A percentile compares a stretch with the other conserved stretches of the same genome.
These are phyloP conservation scores for Pyricularia grisea DNA, from an alignment of 2,329 filamentous ascomycete species.

Conservation along the genomic window DNA sequence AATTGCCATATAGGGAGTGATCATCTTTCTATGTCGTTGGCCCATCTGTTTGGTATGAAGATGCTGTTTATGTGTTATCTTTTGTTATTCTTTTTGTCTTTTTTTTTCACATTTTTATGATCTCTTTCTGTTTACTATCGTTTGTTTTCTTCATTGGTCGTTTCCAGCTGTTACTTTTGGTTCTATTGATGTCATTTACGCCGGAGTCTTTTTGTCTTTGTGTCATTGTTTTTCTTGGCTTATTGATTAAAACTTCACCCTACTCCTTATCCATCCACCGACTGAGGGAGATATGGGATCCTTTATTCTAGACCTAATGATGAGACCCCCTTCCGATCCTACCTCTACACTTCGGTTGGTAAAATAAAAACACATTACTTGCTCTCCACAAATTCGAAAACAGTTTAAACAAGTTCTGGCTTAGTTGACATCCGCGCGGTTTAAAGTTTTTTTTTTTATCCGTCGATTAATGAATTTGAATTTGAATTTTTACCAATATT, in stretches of 20 bases:
- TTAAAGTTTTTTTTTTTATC: too few species aligned
- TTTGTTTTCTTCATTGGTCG: too few species aligned
- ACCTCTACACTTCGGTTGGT: background rate
- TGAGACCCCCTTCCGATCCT: background rate
- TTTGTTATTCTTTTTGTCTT: too few species aligned
- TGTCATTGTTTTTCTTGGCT: background rate
- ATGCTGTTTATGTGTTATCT: too few species aligned
- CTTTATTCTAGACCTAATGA: background rate
- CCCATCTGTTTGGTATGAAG: too few species aligned
- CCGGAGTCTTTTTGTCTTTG: conserved; percentile 2
- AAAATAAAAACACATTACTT: background rate
- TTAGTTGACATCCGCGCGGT: background rate
- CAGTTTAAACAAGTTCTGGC: background rate
- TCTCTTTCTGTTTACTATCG: too few species aligned
- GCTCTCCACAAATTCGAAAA: background rate
- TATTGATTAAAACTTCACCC: background rate
- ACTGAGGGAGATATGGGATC: background rate
- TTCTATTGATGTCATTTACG: background rate
- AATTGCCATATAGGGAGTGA: background rate
- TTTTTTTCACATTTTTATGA: too few species aligned
- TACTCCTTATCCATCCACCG: conserved; percentile 1
- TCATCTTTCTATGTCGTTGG: too few species aligned
- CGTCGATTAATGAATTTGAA: too few species aligned
- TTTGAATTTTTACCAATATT: too few species aligned
- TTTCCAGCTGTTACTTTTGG: too few species aligned